These are phyloP conservation scores for Fusarium sp. DNA, from an alignment of 2,329 filamentous ascomycete species.

Conservation along the genomic window DNA sequence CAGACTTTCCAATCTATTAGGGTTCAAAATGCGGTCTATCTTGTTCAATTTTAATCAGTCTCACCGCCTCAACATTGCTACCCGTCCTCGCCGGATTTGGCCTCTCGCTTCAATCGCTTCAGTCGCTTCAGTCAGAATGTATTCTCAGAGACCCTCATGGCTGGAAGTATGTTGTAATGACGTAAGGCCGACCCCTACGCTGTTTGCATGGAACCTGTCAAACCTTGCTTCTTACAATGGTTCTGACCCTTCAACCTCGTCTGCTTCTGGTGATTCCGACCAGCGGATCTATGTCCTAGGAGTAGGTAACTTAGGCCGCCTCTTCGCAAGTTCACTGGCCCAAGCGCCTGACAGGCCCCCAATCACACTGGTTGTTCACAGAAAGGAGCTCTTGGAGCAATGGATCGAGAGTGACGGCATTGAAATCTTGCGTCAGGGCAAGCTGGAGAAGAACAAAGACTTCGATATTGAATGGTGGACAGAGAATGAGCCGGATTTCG, in stretches of 20 bases:
- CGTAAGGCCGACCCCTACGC: slow-evolving; percentile 42
- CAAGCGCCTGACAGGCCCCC: slow-evolving; percentile 69
- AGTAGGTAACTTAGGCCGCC: slow-evolving; percentile 80
- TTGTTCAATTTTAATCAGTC: neutral
- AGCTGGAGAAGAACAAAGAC: slow-evolving; percentile 44
- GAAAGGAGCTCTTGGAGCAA: slow-evolving; percentile 56
- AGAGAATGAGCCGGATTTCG: slow-evolving; percentile 50
- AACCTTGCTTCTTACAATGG: slow-evolving; percentile 38
- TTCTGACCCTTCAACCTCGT: neutral
- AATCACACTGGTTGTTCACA: slow-evolving; percentile 82
- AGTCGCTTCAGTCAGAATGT: slow-evolving; percentile 29
- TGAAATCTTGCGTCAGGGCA: slow-evolving; percentile 52
- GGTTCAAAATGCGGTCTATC: slow-evolving; percentile 6
- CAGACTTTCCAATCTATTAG: neutral
- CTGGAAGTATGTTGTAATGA: slow-evolving; percentile 44
- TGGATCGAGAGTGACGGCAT: slow-evolving; percentile 59
- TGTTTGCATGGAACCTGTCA: slow-evolving; percentile 50
- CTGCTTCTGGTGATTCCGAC: slow-evolving; percentile 18
- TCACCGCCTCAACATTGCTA: neutral
- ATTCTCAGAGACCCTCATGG: slow-evolving; percentile 47
- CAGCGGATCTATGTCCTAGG: slow-evolving; percentile 81
- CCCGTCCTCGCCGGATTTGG: neutral
- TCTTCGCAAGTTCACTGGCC: slow-evolving; percentile 79
- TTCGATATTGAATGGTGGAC: slow-evolving; percentile 66
- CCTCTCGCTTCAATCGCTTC: neutral